Evolutionary conservation across 2,329 filamentous ascomycete species (phyloP), one percentile per base, ranked within the genome.

Genomic region (Aspergillus uvarum): DNA sequence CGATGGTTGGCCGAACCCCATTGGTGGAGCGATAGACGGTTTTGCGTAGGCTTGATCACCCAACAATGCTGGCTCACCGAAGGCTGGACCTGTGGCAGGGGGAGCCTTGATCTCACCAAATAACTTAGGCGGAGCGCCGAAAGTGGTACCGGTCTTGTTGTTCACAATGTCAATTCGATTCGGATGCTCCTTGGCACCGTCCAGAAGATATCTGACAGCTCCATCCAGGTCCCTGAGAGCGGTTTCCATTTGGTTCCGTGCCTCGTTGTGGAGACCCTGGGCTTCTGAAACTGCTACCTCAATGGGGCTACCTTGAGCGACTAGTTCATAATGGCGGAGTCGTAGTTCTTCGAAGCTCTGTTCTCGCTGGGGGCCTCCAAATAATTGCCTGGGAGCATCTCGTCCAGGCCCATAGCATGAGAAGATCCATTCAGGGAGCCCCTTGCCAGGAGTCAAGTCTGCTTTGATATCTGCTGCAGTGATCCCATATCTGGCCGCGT

Each of bases 321-420:
- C 79, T 2, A 85, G 85, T 55, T 87, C 80, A 70, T 94, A 93
- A 71, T 92, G 88, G 22, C 81, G 78, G 29, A 93, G 72, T 53
- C 92, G 85, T 72, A 96, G 84, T 76, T 98, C 94, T 74, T 98
- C 94, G 47, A 90, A 89, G 70, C 92, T 96, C 74, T 92, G 89
- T 74, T 98, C 94, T 19, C 92, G 84, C 5, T 85, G 82, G 49
- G 82, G 83, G 1, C 92, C 92, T 55, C 92, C 92, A 69, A 96
- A 93, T 1, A 97, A 82, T 75, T 96, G 92, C 19, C 86, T 86
- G 0, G 93, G 93, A 1, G 89, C 86, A 67, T 92, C 85, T 68
- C 81, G 83, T 4, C 89, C 89, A 0, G 93, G 92, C 0, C 88
- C 91, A 74, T 96, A 98, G 22, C 89, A 84, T 1, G 93, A 96